A percentile compares a stretch with the other conserved stretches of the same genome.
Conservation (phyloP, 2,329 filamentous ascomycete species). For the Arthroderma uncinatum region DNA sequence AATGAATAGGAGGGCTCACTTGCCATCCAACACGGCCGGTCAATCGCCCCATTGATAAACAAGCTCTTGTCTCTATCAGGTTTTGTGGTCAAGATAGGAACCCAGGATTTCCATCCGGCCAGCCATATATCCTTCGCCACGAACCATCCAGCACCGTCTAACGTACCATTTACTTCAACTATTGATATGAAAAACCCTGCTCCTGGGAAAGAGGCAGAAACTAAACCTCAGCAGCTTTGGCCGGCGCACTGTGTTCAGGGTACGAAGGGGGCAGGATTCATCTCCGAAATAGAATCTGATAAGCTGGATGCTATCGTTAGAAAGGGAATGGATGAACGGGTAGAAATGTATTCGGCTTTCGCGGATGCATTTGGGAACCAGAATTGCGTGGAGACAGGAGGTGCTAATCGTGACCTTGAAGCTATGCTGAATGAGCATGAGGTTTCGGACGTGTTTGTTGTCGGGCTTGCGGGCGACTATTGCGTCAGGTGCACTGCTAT, state of each 20-base stretch:
- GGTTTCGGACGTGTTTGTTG: slow-evolving; percentile 72
- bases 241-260: slow-evolving; percentile 77
- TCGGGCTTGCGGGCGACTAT: slow-evolving; percentile 78
- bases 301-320: slow-evolving; percentile 57
- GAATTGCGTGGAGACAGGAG: slow-evolving; percentile 24
- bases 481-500: slow-evolving; percentile 76
- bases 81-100: slow-evolving; percentile 66
- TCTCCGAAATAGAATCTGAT: slow-evolving; percentile 55
- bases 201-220: slow-evolving; percentile 45
- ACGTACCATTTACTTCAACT: slow-evolving; percentile 55
- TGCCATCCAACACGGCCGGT: slow-evolving; percentile 62
- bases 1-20: slow-evolving; percentile 62
- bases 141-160: slow-evolving; percentile 56
- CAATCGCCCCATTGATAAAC: slow-evolving; percentile 63
- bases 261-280: slow-evolving; percentile 59
- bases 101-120: slow-evolving; percentile 81
- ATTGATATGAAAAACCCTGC: slow-evolving; percentile 44
- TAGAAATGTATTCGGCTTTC: slow-evolving; percentile 95
- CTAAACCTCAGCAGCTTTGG: slow-evolving; percentile 65
- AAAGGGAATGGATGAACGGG: slow-evolving; percentile 61
- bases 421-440: slow-evolving; percentile 43
- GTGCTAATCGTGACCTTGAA: slow-evolving; percentile 49
- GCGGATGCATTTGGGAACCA: slow-evolving; percentile 59
- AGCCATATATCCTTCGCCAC: slow-evolving; percentile 80
- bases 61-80: slow-evolving; percentile 53